Percentiles rank a stretch among this genome's conserved stretches.
Conservation (phyloP, 164 flowering plant genomes). For the Tinospora cordifolia region DNA sequence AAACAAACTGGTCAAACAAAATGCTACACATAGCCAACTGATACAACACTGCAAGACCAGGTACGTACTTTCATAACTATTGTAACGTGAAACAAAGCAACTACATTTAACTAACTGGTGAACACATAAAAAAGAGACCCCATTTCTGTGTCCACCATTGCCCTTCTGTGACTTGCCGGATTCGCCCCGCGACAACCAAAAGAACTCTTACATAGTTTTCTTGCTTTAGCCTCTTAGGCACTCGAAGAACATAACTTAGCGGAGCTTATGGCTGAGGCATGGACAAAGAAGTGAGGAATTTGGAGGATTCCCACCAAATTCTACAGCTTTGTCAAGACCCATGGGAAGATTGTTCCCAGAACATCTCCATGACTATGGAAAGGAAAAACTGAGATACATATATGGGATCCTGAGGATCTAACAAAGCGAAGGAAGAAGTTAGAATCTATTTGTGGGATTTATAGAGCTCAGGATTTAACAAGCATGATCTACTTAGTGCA, state of each 20-base stretch:
- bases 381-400: slow-evolving; percentile 10
- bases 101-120: not conserved
- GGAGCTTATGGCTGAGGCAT: slow-evolving; percentile 8
- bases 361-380: slow-evolving; percentile 16
- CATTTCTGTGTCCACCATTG: slow-evolving; percentile 22
- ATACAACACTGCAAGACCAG: not conserved
- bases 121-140: slow-evolving; percentile 23
- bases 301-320: slow-evolving; percentile 21
- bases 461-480: slow-evolving; percentile 30
- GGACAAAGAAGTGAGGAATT: slow-evolving; percentile 3
- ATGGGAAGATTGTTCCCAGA: slow-evolving; percentile 25
- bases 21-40: not conserved
- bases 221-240: not conserved
- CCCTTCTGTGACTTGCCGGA: slow-evolving; percentile 65
- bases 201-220: slow-evolving; percentile 7
- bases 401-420: slow-evolving; percentile 17
- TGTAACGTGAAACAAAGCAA: not conserved
- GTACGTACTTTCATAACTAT: not conserved
- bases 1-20: not conserved
- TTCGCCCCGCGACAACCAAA: slow-evolving; percentile 28
- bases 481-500: slow-evolving; percentile 2
- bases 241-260: not conserved
- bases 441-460: slow-evolving; percentile 12
- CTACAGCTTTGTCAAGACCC: slow-evolving; percentile 25
- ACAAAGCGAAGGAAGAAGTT: slow-evolving; percentile 22